A percentile compares a stretch with the other conserved stretches of the same genome.
These are phyloP conservation scores for Neurospora sp. DNA, from an alignment of 2,329 filamentous ascomycete species.

Conservation along the genomic window DNA sequence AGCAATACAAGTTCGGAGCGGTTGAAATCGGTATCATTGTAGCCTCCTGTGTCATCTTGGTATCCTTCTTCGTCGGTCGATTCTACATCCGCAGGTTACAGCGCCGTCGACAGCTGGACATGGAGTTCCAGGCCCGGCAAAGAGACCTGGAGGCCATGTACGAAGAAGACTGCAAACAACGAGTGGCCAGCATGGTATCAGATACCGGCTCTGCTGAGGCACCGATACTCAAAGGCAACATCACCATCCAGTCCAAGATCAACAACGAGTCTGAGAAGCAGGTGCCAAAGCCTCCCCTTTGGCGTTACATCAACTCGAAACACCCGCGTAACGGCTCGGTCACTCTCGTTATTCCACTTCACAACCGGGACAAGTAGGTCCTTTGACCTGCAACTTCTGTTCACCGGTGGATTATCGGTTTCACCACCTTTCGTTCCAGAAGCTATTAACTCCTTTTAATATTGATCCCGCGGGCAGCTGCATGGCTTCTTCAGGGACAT, in stretches of 20 bases:
- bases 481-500: background rate
- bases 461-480: background rate
- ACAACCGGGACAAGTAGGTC: background rate
- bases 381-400: background rate
- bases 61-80: slow-evolving; percentile 3
- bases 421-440: background rate
- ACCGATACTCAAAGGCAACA: background rate
- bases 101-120: slow-evolving; percentile 9
- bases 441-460: background rate
- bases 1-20: slow-evolving; percentile 3
- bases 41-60: slow-evolving; percentile 3
- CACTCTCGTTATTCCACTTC: background rate
- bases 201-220: background rate
- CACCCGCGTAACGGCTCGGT: slow-evolving; percentile 1
- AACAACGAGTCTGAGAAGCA: background rate
- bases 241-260: background rate
- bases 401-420: background rate
- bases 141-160: slow-evolving; percentile 3
- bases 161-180: background rate
- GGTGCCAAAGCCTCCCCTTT: slow-evolving; percentile 4
- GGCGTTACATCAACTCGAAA: slow-evolving; percentile 12
- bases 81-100: slow-evolving; percentile 12
- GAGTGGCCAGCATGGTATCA: background rate
- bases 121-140: slow-evolving; percentile 5
- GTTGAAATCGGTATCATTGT: slow-evolving; percentile 12